Base-by-base conservation (phyloP, 2,329 filamentous ascomycete species). In the Pseudocercospora eumusae region DNA sequence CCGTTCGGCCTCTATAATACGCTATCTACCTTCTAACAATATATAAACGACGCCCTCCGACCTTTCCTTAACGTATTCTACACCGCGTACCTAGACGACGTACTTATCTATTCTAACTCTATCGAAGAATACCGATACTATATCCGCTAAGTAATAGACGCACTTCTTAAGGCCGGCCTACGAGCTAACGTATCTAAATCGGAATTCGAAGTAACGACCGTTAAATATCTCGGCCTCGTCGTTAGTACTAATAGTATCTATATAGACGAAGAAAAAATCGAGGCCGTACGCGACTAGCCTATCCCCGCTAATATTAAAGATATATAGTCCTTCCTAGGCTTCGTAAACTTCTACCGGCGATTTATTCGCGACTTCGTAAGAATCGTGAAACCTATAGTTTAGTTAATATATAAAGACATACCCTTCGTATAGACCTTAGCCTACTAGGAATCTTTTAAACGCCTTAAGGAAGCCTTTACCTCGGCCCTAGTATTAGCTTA, bases 41-140 rank as follows among this genome's bases (percentile, higher is more conserved):
- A 68, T 66, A 70, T 73, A 64, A 69, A 75, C 50, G 50, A 63
- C 0, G 56, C 59, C 6, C 53, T 75, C 33, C 20, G 0, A 25
- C 42, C 53, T 0, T 33, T 64, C 40, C 4, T 69, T 42, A 58
- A 62, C 58, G 62, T 15, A 57, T 63, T 64, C 49, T 71, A 61
- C 64, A 56, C 69, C 25, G 66, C 65, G 15, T 74, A 73, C 56
- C 36, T 74, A 42, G 66, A 75, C 62, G 60, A 76, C 66, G 74
- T 75, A 36, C 53, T 75, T 7, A 72, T 76, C 23, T 76, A 66
- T 9, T 28, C 8, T 28, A 28, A 61, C 63, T 47, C 44, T 44
- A 63, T 23, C 11, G 45, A 63, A 47, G 33, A 61, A 23, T 40
- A 61, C 21, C 11, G n/a, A 23, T 18, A 59, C 21, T 13, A 54